phyloP scores from a whole-genome alignment of 2,329 filamentous ascomycete genomes.

The Claviceps sp. region DNA sequence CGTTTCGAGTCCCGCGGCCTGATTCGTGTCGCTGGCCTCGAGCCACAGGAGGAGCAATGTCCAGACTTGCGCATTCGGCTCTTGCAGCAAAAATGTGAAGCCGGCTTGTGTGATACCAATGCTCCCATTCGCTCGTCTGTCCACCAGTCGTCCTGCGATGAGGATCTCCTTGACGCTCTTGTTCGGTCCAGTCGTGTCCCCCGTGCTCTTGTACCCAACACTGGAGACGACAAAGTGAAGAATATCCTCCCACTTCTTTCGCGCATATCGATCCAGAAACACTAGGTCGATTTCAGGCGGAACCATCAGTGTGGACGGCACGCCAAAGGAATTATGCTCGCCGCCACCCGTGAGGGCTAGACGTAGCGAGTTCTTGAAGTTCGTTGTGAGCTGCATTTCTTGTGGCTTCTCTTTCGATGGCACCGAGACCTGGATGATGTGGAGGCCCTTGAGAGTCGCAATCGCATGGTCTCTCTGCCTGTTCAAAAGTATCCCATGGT shows the following conservation, averaged over 20 bases:
- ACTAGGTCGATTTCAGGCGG: conserved; percentile 51
- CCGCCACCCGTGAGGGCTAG: conserved; percentile 81
- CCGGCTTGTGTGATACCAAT: conserved; percentile 81
- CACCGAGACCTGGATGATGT: conserved; percentile 61
- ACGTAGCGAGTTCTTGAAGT: conserved; percentile 73
- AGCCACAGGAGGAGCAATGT: conserved; percentile 87
- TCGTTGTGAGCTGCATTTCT: conserved; percentile 63
- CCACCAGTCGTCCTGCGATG: conserved; percentile 67
- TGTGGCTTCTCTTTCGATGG: conserved; percentile 49
- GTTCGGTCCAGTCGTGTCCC: conserved; percentile 43
- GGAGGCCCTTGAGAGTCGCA: conserved; percentile 67
- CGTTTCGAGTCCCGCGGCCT: conserved; percentile 58
- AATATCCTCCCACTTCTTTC: conserved; percentile 88
- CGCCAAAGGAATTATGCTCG: conserved; percentile 76
- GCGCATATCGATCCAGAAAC: conserved; percentile 74
- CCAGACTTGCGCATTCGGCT: conserved; percentile 96
- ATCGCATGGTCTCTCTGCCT: conserved; percentile 76
- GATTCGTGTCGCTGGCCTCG: conserved; percentile 54
- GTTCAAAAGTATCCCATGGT: conserved; percentile 5
- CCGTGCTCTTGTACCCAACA: conserved; percentile 40
- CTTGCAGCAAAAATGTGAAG: conserved; percentile 88
- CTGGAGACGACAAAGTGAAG: conserved; percentile 87
- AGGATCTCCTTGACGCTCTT: conserved; percentile 75
- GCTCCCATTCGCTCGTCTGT: conserved; percentile 46
- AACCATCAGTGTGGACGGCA: conserved; percentile 56